phyloP scores from a whole-genome alignment of 495 filamentous ascomycete genomes.

The Cetradonia linearis region DNA sequence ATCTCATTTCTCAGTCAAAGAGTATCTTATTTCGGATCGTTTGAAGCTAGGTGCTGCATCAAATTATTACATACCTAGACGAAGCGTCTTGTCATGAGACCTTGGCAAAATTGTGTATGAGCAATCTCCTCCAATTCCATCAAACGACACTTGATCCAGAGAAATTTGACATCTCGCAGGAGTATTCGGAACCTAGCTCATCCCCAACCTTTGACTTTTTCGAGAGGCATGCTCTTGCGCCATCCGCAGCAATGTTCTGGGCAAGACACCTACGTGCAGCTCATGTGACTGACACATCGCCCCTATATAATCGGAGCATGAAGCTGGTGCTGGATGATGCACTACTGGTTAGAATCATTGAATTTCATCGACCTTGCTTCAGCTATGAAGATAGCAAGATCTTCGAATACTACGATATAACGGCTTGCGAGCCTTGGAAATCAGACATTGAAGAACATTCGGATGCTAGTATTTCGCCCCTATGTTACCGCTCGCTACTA shows the following conservation, averaged over 20 bases:
- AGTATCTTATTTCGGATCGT: slow-evolving; percentile 11
- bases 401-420: not conserved
- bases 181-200: too few relatives aligned
- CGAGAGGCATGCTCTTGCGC: not conserved
- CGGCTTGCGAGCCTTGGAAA: not conserved
- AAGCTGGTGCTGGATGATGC: not conserved
- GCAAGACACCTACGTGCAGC: not conserved
- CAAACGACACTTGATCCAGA: not conserved
- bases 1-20: slow-evolving; percentile 8
- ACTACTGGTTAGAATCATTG: not conserved
- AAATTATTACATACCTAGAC: not conserved
- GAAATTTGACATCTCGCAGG: not conserved
- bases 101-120: not conserved
- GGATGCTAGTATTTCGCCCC: not conserved
- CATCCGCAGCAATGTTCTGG: not conserved
- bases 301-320: not conserved
- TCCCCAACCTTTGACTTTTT: not conserved
- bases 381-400: not conserved
- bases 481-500: not conserved
- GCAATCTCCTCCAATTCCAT: not conserved
- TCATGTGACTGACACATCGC: not conserved
- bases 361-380: not conserved
- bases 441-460: not conserved
- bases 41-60: not conserved
- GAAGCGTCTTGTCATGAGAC: not conserved